Conservation (phyloP, 805 yeast genomes). For the Pachysolen tannophilus region DNA sequence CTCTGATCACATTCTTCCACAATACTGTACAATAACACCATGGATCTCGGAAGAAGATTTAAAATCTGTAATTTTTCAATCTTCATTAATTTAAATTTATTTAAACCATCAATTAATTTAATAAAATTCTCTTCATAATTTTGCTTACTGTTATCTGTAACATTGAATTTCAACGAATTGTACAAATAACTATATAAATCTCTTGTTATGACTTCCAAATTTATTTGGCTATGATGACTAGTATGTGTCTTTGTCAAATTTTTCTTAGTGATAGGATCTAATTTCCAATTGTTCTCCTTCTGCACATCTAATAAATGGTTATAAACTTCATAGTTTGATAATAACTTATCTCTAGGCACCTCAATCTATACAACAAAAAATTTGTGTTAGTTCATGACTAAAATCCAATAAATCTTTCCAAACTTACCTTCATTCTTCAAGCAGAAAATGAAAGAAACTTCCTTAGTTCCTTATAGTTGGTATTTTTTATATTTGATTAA, state of each 20-base stretch:
- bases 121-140: conserved; percentile 22
- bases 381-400: not conserved
- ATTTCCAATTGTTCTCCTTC: conserved; percentile 37
- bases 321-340: conserved; percentile 60
- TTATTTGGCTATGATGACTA: conserved; percentile 27
- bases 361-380: conserved; percentile 26
- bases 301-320: conserved; percentile 44
- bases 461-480: no score
- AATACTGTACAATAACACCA: conserved; percentile 71
- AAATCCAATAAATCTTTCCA: not conserved
- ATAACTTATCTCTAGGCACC: conserved; percentile 44
- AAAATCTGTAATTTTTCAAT: conserved; percentile 80
- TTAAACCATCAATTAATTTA: conserved; percentile 35
- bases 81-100: conserved; percentile 56
- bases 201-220: conserved; percentile 41
- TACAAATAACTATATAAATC: conserved; percentile 38
- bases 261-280: conserved; percentile 17
- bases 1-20: conserved; percentile 92
- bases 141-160: conserved; percentile 23
- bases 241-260: conserved; percentile 21
- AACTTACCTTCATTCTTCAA: conserved; percentile 6
- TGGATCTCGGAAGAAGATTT: conserved; percentile 69
- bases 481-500: no score
- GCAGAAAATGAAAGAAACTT: no score
- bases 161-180: conserved; percentile 26